Evolutionary conservation across 129 eudicot genomes (phyloP).

Genomic region (Lonicera japonica): DNA sequence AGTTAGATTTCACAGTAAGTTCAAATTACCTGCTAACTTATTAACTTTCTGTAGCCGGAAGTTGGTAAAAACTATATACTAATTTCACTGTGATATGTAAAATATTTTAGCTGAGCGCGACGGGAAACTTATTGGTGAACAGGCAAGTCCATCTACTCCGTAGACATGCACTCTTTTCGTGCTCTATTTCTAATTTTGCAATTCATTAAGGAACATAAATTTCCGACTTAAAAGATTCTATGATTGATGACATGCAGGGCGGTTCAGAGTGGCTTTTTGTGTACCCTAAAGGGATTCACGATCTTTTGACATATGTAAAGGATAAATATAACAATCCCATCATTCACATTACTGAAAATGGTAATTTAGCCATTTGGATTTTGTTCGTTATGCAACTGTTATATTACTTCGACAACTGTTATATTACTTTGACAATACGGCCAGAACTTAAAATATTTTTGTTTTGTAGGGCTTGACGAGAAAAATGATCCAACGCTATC

Average conservation of each 20-base stretch:
- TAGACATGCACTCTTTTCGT: too few species aligned
- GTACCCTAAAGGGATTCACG: constrained; percentile 28
- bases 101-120: constrained; percentile 11
- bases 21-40: background rate
- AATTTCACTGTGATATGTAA: background rate
- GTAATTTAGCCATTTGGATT: constrained; percentile 3
- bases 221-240: background rate
- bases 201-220: too few species aligned
- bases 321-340: constrained; percentile 20
- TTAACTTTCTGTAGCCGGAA: too few species aligned
- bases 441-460: too few species aligned
- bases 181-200: too few species aligned
- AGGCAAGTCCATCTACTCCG: constrained; percentile 12
- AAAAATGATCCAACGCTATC: background rate
- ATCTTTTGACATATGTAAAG: constrained; percentile 24
- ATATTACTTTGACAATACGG: too few species aligned
- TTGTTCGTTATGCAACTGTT: background rate
- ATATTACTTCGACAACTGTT: too few species aligned
- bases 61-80: background rate
- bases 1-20: constrained; percentile 13
- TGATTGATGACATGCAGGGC: constrained; percentile 4
- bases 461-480: background rate
- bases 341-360: constrained; percentile 36
- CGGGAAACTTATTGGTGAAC: constrained; percentile 17
- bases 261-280: constrained; percentile 10